Percentiles rank a stretch among this genome's conserved stretches.
Conservation (phyloP, 768 basidiomycete genomes). For the Termitomyces sp. region DNA sequence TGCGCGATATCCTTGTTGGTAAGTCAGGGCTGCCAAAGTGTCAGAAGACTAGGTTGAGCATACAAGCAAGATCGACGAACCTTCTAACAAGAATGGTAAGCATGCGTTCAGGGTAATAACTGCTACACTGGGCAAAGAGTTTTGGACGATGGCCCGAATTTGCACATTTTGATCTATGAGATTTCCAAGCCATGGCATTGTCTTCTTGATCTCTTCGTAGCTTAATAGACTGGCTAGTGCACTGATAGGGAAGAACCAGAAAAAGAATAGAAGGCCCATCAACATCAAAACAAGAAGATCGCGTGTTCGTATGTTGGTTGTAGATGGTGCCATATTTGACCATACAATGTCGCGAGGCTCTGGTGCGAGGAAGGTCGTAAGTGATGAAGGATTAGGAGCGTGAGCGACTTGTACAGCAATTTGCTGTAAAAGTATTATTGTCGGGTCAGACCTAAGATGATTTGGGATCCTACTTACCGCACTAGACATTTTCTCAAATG, state of each 20-base stretch:
- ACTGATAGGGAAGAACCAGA: constrained; percentile 91
- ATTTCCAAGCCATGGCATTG: constrained; percentile 82
- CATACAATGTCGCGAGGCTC: constrained; percentile 97
- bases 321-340: constrained; percentile 79
- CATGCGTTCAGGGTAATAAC: constrained; percentile 88
- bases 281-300: constrained; percentile 66
- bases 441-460: not conserved
- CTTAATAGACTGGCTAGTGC: constrained; percentile 84
- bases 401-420: constrained; percentile 85
- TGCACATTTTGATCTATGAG: constrained; percentile 81
- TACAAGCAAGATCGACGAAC: constrained; percentile 31
- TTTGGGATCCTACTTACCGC: constrained; percentile 53
- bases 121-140: constrained; percentile 87
- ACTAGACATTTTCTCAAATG: constrained; percentile 93
- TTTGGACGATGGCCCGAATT: constrained; percentile 87
- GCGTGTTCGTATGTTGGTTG: constrained; percentile 55
- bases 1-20: constrained; percentile 87
- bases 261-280: constrained; percentile 76
- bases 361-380: constrained; percentile 74
- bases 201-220: constrained; percentile 90
- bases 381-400: constrained; percentile 61
- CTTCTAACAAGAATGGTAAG: constrained; percentile 87
- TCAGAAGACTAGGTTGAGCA: not conserved
- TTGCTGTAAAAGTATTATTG: constrained; percentile 48
- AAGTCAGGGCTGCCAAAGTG: constrained; percentile 55